A percentile compares a stretch with the other conserved stretches of the same genome.
phyloP scores from a whole-genome alignment of 2,329 filamentous ascomycete genomes.

The Arthrinium puccinioides region DNA sequence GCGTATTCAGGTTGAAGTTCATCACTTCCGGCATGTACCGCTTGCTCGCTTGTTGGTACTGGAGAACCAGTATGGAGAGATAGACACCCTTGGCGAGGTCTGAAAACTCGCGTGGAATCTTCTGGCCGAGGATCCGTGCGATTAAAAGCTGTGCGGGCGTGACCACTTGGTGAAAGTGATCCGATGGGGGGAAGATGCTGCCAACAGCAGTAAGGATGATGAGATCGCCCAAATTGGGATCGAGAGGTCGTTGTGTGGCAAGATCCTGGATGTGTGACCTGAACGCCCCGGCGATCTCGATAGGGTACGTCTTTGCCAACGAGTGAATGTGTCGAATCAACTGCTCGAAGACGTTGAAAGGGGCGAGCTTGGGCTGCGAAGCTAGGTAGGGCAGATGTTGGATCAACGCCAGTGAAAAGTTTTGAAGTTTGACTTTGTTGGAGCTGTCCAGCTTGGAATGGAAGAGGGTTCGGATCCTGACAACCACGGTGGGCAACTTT shows the following conservation, averaged over 20 bases:
- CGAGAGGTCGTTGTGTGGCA: slow-evolving; percentile 37
- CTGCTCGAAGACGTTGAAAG: slow-evolving; percentile 67
- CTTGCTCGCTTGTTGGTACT: slow-evolving; percentile 79
- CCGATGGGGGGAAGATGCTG: slow-evolving; percentile 85
- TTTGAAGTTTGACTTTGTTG: slow-evolving; percentile 75
- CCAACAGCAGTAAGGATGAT: slow-evolving; percentile 77
- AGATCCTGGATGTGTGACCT: slow-evolving; percentile 62
- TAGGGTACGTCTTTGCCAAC: slow-evolving; percentile 75
- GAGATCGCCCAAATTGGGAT: slow-evolving; percentile 62
- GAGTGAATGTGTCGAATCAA: slow-evolving; percentile 89
- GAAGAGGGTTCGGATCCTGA: slow-evolving; percentile 85
- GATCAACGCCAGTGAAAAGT: slow-evolving; percentile 60
- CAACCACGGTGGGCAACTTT: slow-evolving; percentile 71
- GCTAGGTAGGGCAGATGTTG: slow-evolving; percentile 50
- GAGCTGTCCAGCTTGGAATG: slow-evolving; percentile 78
- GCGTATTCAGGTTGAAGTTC: slow-evolving; percentile 70
- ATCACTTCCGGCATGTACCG: slow-evolving; percentile 85
- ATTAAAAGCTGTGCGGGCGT: slow-evolving; percentile 88
- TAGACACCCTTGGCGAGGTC: slow-evolving; percentile 72
- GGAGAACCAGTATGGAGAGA: slow-evolving; percentile 67
- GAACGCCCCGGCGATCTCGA: slow-evolving; percentile 71
- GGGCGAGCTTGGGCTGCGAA: slow-evolving; percentile 33
- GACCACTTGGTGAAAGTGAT: slow-evolving; percentile 93
- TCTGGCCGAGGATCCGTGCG: slow-evolving; percentile 74
- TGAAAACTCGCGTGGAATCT: slow-evolving; percentile 53